Percentiles rank a stretch among this genome's conserved stretches.
Conservation (phyloP, 768 basidiomycete species). For the Suillus fuscotomentosus region DNA sequence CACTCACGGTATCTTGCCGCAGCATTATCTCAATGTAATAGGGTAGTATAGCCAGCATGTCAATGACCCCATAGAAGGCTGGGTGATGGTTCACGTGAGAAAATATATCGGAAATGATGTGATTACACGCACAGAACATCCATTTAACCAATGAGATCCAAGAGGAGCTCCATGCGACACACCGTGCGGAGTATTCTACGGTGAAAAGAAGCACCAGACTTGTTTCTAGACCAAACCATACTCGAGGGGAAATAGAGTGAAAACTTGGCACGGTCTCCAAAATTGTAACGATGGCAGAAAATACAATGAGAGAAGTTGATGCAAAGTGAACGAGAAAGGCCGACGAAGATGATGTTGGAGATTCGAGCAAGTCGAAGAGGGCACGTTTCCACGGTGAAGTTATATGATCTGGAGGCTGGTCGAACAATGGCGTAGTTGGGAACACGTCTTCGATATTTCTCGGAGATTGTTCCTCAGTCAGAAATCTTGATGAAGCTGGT, state of each 20-base stretch:
- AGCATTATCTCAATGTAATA: constrained; percentile 87
- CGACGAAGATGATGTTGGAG: constrained; percentile 69
- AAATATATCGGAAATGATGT: neutral
- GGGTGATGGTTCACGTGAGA: constrained; percentile 9
- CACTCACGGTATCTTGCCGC: constrained; percentile 81
- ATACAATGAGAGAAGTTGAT: constrained; percentile 67
- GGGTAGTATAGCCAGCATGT: constrained; percentile 81
- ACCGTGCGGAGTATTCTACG: constrained; percentile 74
- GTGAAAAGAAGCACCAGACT: constrained; percentile 84
- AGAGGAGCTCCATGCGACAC: constrained; percentile 71
- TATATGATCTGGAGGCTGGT: constrained; percentile 26
- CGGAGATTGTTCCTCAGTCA: constrained; percentile 44
- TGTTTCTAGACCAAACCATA: constrained; percentile 90
- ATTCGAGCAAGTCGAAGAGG: constrained; percentile 73
- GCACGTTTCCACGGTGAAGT: constrained; percentile 57
- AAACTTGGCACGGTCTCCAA: constrained; percentile 80
- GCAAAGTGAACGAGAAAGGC: constrained; percentile 77
- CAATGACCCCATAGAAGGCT: constrained; percentile 86
- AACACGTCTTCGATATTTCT: constrained; percentile 40
- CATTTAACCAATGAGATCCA: constrained; percentile 63
- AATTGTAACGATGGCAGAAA: constrained; percentile 74
- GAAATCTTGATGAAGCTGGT: constrained; percentile 33
- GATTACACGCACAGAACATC: constrained; percentile 56
- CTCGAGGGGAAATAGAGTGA: constrained; percentile 61
- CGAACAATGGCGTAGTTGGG: constrained; percentile 33